Evolutionary conservation across 176 grass and related monocot species (phyloP), one percentile per base, ranked within the genome.

Genomic region (Hsuehochloa calcarea): DNA sequence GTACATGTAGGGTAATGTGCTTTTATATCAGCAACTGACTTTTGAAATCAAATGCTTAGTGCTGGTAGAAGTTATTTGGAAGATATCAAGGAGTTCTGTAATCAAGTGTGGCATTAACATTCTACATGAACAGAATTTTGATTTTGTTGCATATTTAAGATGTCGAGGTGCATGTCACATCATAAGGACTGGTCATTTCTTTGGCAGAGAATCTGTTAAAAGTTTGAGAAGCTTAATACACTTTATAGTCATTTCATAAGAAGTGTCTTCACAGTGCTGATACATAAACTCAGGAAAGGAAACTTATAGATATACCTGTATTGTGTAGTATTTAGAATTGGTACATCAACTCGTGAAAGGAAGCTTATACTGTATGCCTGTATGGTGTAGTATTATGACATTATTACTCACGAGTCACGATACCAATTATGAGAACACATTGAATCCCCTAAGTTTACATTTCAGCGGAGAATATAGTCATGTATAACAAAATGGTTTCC

Each of bases 31-130:
- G 34, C 23, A 51, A 70, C 25, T 79, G 8, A 69, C 6, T 43
- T 88, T 38, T 71, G 34, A 51, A 77, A 84, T 65, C 35, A 67
- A 54, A 37, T 65, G 23, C 45, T 73, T 16, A n/a, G 75, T 55
- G 39, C 39, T 31, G 11, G 58, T 60, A 26, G 26, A 59, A 45
- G 37, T 66, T 77, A 31, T 7, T 68, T 3, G 22, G 12, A 70
- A 47, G 37, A 70, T 76, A 34, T 68, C 82, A 56, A 31, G 4
- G 46, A 64, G 70, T 25, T 58, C 4, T 43, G 62, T 55, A n/a
- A 66, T 55, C 6, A 61, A 61, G 38, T 40, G 71, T 84, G 44
- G 41, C 66, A 66, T 20, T 9, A 41, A 66, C 66, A 66, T 20
- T 9, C 27, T 50, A 40, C 34, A 41, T 41, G 44, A 26, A 75